Evolutionary conservation across 331 rosid genomes (phyloP).

Genomic region (Cydonia oblonga): DNA sequence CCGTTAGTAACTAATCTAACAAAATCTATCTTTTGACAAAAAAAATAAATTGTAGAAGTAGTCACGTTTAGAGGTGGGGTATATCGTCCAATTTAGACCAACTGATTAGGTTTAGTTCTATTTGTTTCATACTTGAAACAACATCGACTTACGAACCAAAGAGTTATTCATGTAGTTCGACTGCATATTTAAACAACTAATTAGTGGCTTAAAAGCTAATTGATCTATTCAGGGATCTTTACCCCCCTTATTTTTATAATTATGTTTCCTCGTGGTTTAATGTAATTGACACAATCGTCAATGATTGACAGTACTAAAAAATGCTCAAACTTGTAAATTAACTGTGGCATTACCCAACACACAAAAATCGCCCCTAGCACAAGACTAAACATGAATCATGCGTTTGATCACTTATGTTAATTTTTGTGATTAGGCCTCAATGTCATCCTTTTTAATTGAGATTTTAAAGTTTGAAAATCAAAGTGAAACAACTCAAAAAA

Average conservation of each 20-base stretch:
- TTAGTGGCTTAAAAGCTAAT: not conserved
- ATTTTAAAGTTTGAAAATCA: not conserved
- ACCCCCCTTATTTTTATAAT: too few relatives aligned
- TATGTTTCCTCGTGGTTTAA: too few relatives aligned
- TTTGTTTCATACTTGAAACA: not conserved
- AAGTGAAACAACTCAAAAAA: not conserved
- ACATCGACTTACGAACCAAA: not conserved
- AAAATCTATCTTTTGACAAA: too few relatives aligned
- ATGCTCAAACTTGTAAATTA: not conserved
- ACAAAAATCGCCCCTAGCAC: not conserved
- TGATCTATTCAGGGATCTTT: not conserved
- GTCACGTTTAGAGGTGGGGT: not conserved
- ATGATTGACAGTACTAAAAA: too few relatives aligned
- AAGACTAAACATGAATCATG: not conserved
- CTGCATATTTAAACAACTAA: not conserved
- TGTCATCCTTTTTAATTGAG: not conserved
- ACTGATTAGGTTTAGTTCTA: too few relatives aligned
- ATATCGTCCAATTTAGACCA: too few relatives aligned
- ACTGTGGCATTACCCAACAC: accelerated
- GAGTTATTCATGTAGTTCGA: not conserved
- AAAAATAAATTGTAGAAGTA: not conserved
- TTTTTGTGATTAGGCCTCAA: not conserved
- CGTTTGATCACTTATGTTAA: not conserved
- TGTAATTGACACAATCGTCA: accelerated
- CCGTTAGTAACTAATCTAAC: too few relatives aligned